Evolutionary conservation across 805 yeast genomes (phyloP), one percentile per base, ranked within the genome.

Genomic region (Saccharomycopsis sp.): DNA sequence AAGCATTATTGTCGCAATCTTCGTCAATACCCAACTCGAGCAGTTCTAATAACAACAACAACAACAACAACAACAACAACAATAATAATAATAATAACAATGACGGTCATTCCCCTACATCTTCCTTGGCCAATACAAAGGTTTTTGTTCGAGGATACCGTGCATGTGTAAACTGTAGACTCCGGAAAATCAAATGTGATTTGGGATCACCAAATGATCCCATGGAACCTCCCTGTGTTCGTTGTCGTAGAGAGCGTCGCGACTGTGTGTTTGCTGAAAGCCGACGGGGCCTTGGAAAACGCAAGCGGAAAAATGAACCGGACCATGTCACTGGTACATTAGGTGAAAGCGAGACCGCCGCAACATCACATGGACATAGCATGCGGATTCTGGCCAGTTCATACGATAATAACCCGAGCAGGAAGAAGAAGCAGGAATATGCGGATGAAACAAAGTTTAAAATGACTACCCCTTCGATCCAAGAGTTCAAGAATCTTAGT

Each of bases 111-210:
- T 29, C 38, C 38, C 38, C 38, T 5, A 5, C 38, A 29, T 29
- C 9, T 29, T 5, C 38, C 38, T 12, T 29, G 38, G 38, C 9
- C 12, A 29, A 29, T 29, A n/a, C 58, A 5, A 60, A 57, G 22
- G 56, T 68, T 58, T 86, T 79, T 75, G 80, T 75, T 64, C 74
- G 97, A 62, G 82, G 84, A 61, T 92, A 88, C 69, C 79, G 82
- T 62, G 97, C 97, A 0, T 92, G 98, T 66, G 71, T 88, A 54
- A 88, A 84, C 71, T 92, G 98, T 69, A 79, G 97, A 17, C 81
- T 84, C 3, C 79, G 96, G 49, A 93, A 92, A 67, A 89, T 89
- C 50, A 84, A 84, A 66, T 92, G 98, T 73, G 96, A 90, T 68
- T 72, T 92, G 64, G 97, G 96, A 1, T 82, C 85, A 8, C 81